Evolutionary conservation across 306 rosid genomes (phyloP), one percentile per base, ranked within the genome.

Genomic region (Vigna reflexopilosa): DNA sequence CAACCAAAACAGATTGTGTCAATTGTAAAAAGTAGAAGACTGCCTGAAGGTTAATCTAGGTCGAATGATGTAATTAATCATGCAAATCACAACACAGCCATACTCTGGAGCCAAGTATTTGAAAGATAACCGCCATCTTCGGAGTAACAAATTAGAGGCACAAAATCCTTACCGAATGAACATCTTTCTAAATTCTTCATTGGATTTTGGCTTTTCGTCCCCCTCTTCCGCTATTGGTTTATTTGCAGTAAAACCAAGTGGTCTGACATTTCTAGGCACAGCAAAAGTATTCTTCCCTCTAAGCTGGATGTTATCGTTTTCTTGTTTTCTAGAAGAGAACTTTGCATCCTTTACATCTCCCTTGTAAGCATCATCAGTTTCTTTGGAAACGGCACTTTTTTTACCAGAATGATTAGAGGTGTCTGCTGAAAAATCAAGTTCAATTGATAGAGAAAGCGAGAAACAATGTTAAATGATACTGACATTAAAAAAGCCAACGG

Each of bases 261-360:
- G 70, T 79, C 82, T 81, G 17, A 91, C 94, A 75, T 86, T 93
- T 79, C 93, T 84, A 54, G 98, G 98, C 78, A 83, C 77, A 0
- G 98, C 98, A 79, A 93, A 93, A 72, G 96, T 91, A 85, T 91
- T 95, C 86, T 86, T 95, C 79, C 98, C 96, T 82, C 80, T 88
- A 34, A 92, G 84, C 83, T 85, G 84, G 70, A 83, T 51, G 47
- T 28, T 70, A 52, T 87, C 92, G 32, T 79, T 85, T 80, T 87
- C 89, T 28, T 51, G 75, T 32, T 82, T 91, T 30, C 72, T 74
- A 65, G 75, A 70, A 52, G 74, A 58, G 51, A 83, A 44, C 57
- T 78, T 87, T 1, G 57, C 74, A 73, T 84, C 89, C 15, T 70
- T 77, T 34, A 14, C 73, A 59, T 75, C 85, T 65, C 47, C 86